Evolutionary conservation across 2,329 filamentous ascomycete species (phyloP), one percentile per base, ranked within the genome.

Genomic region (Herpotrichia juniperi): DNA sequence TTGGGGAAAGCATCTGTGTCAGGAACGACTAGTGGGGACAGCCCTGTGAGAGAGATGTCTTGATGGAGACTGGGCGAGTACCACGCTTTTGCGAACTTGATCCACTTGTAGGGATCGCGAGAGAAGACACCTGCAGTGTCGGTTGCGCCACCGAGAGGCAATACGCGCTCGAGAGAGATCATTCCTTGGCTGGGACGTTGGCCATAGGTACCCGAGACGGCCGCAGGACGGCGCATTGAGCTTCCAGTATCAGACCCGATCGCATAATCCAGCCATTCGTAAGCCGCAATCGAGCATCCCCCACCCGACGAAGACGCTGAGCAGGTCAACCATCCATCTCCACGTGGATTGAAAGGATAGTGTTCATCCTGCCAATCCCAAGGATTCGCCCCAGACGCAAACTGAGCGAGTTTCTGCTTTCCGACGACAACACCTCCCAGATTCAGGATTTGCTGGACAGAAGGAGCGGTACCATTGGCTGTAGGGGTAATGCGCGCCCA

Each of bases 371-470:
- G 57, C 62, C 62, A 67, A 19, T 64, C 59, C 62, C 61, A 66
- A 4, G 61, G 64, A 40, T 67, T 63, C 0, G 62, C 63, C 7
- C 62, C 61, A 25, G 56, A 62, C 4, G 76, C 77, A 44, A 84
- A 78, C 54, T 81, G 79, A 1, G 77, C 73, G 2, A 77, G 76
- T 56, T 81, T 83, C 19, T 79, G 80, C 68, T 83, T 84, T 2
- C 82, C 81, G 0, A 84, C 71, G 10, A 84, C 63, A 8, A 83
- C 68, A 39, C 60, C 66, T 12, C 64, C 64, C 7, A 66, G 59
- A 21, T 63, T 54, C 9, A 67, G 31, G 24, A 67, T 62, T n/a
- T 55, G 62, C 44, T 67, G 61, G 10, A 68, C 50, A 2, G 63
- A 56, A 17, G 62, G 55, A 10, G 65, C 63, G 7, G 61, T 64